A percentile compares a stretch with the other conserved stretches of the same genome.
Evolutionary conservation across 2,329 filamentous ascomycete genomes (phyloP).

Genomic region (Hypoxylon rubiginosum): DNA sequence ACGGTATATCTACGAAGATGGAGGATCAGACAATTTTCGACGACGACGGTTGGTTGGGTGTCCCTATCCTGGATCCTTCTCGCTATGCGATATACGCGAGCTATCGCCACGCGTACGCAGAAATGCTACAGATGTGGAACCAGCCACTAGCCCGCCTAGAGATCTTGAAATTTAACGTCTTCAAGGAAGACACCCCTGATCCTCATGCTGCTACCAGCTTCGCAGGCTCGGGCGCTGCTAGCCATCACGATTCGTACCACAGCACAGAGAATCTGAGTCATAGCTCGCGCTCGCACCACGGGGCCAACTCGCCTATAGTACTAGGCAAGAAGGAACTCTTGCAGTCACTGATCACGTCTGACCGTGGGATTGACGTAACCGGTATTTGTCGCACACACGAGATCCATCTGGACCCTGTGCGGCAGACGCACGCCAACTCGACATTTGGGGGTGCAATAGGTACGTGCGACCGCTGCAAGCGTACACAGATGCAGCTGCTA

Average conservation of each 20-base stretch:
- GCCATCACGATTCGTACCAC: constrained; percentile 55
- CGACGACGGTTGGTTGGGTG: constrained; percentile 74
- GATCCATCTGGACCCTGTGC: constrained; percentile 71
- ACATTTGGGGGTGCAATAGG: constrained; percentile 57
- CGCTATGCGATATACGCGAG: constrained; percentile 65
- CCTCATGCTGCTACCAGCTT: constrained; percentile 44
- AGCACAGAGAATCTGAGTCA: constrained; percentile 53
- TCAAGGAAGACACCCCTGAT: constrained; percentile 62
- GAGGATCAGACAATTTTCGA: constrained; percentile 76
- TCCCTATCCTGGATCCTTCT: constrained; percentile 68
- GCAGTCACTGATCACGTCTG: constrained; percentile 63
- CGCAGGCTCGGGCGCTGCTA: constrained; percentile 46
- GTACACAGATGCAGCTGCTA: constrained; percentile 67
- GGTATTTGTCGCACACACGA: constrained; percentile 75
- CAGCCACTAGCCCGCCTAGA: constrained; percentile 74
- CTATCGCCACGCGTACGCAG: constrained; percentile 76
- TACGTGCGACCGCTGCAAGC: constrained; percentile 64
- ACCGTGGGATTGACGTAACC: constrained; percentile 71
- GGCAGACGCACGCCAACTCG: constrained; percentile 62
- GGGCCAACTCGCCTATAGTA: constrained; percentile 64
- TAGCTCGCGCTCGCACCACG: constrained; percentile 54
- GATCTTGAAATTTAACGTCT: constrained; percentile 76
- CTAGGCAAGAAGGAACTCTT: constrained; percentile 69
- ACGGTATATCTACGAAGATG: constrained; percentile 66
- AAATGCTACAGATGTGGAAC: constrained; percentile 76